Percentiles rank a stretch among this genome's conserved stretches.
Evolutionary conservation across 805 yeast genomes (phyloP).

Genomic region (Pichia phayaonensis): DNA sequence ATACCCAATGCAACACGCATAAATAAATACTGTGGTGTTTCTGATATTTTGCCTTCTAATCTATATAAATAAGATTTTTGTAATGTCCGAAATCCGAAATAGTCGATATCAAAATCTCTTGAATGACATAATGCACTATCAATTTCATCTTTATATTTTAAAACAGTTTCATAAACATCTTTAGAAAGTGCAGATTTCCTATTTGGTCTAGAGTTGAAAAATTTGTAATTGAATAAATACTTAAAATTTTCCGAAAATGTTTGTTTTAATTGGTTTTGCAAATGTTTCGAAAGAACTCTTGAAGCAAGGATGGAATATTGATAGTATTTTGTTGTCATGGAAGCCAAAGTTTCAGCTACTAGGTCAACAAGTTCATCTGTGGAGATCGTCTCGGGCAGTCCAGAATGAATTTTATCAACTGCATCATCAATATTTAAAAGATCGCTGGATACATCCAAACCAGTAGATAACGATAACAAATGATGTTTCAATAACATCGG

Average conservation of each 20-base stretch:
- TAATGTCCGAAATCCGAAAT: conserved; percentile 88
- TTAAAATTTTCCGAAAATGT: conserved; percentile 66
- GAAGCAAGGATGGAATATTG: conserved; percentile 91
- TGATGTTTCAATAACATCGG: conserved; percentile 6
- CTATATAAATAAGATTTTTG: conserved; percentile 77
- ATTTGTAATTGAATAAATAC: conserved; percentile 45
- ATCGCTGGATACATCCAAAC: conserved; percentile 30
- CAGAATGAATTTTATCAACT: conserved; percentile 39
- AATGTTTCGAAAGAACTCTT: conserved; percentile 73
- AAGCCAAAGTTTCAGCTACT: conserved; percentile 93
- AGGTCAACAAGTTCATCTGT: conserved; percentile 32
- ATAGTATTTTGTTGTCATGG: conserved; percentile 90
- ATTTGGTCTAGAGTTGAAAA: conserved; percentile 30
- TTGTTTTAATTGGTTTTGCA: conserved; percentile 77
- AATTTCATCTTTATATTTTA: conserved; percentile 48
- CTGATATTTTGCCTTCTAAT: conserved; percentile 59
- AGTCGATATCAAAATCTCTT: conserved; percentile 72
- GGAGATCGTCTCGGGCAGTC: conserved; percentile 42
- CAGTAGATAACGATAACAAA: conserved; percentile 17
- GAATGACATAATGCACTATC: conserved; percentile 62
- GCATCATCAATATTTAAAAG: conserved; percentile 40
- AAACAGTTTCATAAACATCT: conserved; percentile 43
- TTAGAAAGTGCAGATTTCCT: conserved; percentile 1
- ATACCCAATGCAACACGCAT: conserved; percentile 92
- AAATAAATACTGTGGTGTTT: conserved; percentile 85